A percentile compares a stretch with the other conserved stretches of the same genome.
These are phyloP conservation scores for Pholiota conissans DNA, from an alignment of 768 basidiomycete species.

Conservation along the genomic window DNA sequence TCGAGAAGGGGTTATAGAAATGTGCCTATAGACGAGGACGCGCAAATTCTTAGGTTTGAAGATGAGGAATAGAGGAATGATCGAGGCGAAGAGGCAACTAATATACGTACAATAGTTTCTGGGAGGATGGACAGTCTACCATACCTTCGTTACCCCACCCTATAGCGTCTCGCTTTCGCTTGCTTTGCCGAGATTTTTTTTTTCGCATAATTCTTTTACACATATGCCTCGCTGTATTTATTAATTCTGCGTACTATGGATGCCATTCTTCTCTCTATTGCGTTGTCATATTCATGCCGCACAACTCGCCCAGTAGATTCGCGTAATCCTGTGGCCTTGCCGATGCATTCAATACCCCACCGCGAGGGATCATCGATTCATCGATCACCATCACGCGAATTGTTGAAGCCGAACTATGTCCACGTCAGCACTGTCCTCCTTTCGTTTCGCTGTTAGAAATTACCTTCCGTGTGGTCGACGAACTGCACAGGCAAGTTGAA, in stretches of 20 bases:
- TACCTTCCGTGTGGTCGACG: no score
- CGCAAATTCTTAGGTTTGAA: slow-evolving; percentile 82
- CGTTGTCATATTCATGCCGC: no score
- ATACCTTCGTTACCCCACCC: not conserved
- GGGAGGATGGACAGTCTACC: not conserved
- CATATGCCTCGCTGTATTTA: slow-evolving; percentile 7
- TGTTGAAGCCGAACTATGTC: no score
- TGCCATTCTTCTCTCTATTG: no score
- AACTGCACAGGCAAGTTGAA: no score
- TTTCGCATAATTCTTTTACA: not conserved
- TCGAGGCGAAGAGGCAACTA: not conserved
- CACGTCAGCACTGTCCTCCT: no score
- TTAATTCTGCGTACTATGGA: slow-evolving; percentile 3
- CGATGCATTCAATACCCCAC: no score
- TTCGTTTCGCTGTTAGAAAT: no score
- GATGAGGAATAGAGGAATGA: slow-evolving; percentile 54
- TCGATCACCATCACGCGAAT: no score
- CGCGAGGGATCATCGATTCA: no score
- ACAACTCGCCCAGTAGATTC: no score
- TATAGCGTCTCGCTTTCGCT: not conserved
- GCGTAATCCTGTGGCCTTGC: no score
- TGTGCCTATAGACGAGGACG: slow-evolving; percentile 84
- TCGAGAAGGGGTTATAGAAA: slow-evolving; percentile 71
- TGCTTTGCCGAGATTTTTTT: not conserved
- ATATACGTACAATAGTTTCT: not conserved